phyloP scores from a whole-genome alignment of 306 rosid genomes.

The Corylus heterophylla region DNA sequence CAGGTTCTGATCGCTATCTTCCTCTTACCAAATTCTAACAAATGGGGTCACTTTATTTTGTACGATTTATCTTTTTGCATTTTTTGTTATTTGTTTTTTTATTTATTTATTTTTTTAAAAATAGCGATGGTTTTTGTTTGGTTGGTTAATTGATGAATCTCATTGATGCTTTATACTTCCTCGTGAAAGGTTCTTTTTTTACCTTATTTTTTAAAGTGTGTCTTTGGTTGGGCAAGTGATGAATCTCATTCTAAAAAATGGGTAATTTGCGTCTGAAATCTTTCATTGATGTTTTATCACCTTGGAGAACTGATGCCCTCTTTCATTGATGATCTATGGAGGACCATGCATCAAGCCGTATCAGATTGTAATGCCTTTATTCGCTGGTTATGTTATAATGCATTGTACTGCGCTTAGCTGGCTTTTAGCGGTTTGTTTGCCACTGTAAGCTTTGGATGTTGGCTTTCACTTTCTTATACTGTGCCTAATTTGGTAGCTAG shows the following conservation, averaged over 20 bases:
- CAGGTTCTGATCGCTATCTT: slow-evolving; percentile 83
- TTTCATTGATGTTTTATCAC: slow-evolving; percentile 44
- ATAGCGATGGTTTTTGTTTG: not conserved
- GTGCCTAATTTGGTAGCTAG: too few species aligned
- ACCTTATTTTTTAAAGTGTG: not conserved
- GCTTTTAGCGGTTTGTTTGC: too few species aligned
- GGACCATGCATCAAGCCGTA: not conserved
- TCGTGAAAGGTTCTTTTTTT: not conserved
- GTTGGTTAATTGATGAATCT: not conserved
- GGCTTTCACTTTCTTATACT: too few species aligned
- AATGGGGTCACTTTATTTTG: not conserved
- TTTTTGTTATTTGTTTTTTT: not conserved
- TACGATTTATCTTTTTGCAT: not conserved
- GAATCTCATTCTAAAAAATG: slow-evolving; percentile 33
- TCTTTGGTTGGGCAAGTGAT: slow-evolving; percentile 33
- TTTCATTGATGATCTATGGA: not conserved
- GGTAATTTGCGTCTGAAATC: slow-evolving; percentile 56
- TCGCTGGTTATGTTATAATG: not conserved
- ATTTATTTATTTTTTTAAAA: not conserved
- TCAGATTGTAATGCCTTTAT: not conserved
- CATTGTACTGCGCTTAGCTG: too few species aligned
- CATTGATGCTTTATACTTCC: too few species aligned
- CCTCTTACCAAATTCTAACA: not conserved
- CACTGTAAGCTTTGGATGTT: too few species aligned
- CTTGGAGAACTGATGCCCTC: slow-evolving; percentile 61